These are phyloP conservation scores for Neurospora sp. DNA, from an alignment of 495 filamentous ascomycete species.

Conservation along the genomic window DNA sequence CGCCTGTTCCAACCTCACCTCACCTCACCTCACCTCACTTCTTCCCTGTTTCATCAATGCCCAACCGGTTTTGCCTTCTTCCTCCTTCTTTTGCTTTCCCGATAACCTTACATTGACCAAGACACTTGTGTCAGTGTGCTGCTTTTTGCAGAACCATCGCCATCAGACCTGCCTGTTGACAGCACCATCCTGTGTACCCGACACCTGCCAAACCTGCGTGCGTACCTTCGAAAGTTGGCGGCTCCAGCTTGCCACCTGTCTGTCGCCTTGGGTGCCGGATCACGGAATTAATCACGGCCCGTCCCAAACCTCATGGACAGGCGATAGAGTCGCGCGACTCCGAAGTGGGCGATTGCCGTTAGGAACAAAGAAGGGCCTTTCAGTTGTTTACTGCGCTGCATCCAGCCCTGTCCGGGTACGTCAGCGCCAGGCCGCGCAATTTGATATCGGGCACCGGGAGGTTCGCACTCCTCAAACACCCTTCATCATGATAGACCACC, in stretches of 20 bases:
- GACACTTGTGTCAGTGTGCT: not conserved
- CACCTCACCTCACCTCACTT: not conserved
- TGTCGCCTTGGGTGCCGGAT: not conserved
- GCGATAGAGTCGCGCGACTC: not conserved
- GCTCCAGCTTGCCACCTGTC: not conserved
- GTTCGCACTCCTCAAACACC: not conserved
- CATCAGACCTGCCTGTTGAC: not conserved
- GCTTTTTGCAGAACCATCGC: not conserved
- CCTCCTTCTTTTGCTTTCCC: not conserved
- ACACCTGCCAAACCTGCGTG: not conserved
- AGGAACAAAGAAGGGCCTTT: not conserved
- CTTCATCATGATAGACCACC: conserved; percentile 59
- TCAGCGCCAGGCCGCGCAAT: not conserved
- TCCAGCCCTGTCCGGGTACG: not conserved
- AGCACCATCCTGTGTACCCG: not conserved
- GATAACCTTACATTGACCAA: not conserved
- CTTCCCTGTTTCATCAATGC: not conserved
- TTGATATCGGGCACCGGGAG: not conserved
- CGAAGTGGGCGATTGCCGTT: not conserved
- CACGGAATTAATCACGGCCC: not conserved
- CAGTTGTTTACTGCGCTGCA: not conserved
- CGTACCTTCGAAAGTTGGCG: not conserved
- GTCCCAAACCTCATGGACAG: not conserved
- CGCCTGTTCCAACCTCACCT: not conserved
- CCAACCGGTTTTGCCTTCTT: not conserved